A percentile compares a stretch with the other conserved stretches of the same genome.
phyloP scores from a whole-genome alignment of 257 asterid genomes.

The Fraxinus cuspidata region DNA sequence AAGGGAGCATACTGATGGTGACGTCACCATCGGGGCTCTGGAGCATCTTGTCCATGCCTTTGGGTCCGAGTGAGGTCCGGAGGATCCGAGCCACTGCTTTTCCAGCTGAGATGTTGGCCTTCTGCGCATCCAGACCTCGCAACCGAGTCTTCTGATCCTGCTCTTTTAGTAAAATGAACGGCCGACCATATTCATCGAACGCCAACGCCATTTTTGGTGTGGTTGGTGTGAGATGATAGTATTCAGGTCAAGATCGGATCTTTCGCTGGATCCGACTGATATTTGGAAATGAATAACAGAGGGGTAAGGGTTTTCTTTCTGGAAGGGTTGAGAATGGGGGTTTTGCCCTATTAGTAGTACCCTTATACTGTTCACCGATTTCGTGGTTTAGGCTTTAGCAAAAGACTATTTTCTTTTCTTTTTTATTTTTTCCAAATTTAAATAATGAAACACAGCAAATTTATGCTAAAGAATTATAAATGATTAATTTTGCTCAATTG shows the following conservation, averaged over 20 bases:
- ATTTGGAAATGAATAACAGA: conserved; percentile 23
- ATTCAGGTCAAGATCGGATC: conserved; percentile 24
- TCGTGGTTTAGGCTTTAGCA: too few relatives aligned
- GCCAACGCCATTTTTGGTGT: conserved; percentile 69
- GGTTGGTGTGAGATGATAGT: not conserved
- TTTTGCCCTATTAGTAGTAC: conserved; percentile 41
- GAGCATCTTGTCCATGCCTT: conserved; percentile 98
- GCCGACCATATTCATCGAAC: conserved; percentile 92
- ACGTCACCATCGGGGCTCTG: conserved; percentile 99
- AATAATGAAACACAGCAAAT: too few relatives aligned
- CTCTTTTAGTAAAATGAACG: conserved; percentile 79
- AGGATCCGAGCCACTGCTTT: conserved; percentile 94
- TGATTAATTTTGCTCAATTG: too few relatives aligned
- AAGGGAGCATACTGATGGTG: conserved; percentile 62
- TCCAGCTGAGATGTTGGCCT: conserved; percentile 83
- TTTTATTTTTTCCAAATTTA: too few relatives aligned
- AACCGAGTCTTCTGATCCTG: conserved; percentile 81
- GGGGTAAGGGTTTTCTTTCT: conserved; percentile 20
- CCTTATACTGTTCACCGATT: too few relatives aligned
- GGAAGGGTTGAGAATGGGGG: conserved; percentile 6
- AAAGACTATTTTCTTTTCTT: too few relatives aligned
- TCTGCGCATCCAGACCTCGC: conserved; percentile 98
- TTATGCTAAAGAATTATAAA: too few relatives aligned
- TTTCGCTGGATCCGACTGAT: conserved; percentile 30
- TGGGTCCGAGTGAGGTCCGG: conserved; percentile 87